phyloP scores from a whole-genome alignment of 2,329 filamentous ascomycete genomes.

The Cercospora sojina region DNA sequence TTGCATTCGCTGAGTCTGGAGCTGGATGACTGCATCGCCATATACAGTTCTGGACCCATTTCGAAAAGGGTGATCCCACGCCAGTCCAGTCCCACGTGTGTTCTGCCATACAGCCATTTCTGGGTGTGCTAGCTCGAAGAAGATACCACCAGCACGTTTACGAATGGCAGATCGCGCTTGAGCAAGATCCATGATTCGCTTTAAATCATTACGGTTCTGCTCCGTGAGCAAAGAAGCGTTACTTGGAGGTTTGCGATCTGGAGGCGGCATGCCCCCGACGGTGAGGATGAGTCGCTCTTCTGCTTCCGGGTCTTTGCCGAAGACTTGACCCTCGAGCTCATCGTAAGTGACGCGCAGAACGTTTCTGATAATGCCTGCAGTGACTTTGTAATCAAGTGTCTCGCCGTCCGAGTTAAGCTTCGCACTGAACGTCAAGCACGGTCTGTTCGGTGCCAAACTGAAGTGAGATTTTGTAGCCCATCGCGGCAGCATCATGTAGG shows the following conservation, averaged over 20 bases:
- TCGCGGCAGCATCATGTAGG: constrained; percentile 58
- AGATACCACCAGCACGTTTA: constrained; percentile 41
- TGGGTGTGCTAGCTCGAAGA: constrained; percentile 34
- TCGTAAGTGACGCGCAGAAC: constrained; percentile 54
- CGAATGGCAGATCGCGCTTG: constrained; percentile 37
- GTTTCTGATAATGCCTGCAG: constrained; percentile 55
- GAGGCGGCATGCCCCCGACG: constrained; percentile 39
- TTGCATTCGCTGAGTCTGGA: constrained; percentile 36
- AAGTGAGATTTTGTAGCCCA: constrained; percentile 52
- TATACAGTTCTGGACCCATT: constrained; percentile 40
- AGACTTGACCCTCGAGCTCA: constrained; percentile 32
- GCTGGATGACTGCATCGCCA: constrained; percentile 48
- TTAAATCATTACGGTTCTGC: constrained; percentile 36
- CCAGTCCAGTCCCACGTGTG: constrained; percentile 36
- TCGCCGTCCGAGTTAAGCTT: constrained; percentile 53
- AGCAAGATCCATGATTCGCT: constrained; percentile 40
- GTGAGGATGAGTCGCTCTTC: constrained; percentile 28
- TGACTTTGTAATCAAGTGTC: constrained; percentile 55
- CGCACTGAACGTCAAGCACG: constrained; percentile 61
- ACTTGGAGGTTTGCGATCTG: constrained; percentile 10
- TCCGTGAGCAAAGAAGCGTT: constrained; percentile 30
- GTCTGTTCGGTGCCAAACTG: constrained; percentile 54
- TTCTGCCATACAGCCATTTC: constrained; percentile 42
- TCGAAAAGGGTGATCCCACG: constrained; percentile 44
- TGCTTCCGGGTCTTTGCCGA: constrained; percentile 9